Base-by-base conservation (phyloP, 495 filamentous ascomycete species). In the Aspergillus steynii region DNA sequence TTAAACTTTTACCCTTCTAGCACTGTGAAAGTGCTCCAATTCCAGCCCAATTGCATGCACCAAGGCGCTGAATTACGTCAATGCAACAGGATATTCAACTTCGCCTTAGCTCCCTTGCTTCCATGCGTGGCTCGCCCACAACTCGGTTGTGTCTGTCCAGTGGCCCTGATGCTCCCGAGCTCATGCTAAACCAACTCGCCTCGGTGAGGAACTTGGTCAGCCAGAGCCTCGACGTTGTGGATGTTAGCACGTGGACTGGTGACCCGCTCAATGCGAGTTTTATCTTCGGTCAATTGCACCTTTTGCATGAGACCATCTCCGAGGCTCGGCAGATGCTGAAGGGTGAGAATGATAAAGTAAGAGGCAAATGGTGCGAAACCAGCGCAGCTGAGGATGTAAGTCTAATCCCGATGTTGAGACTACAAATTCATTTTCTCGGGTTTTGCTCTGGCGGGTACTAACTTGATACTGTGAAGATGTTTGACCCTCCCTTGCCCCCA, bases 231-330 rank as follows among this genome's bases (percentile, higher is more conserved):
- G 91, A 93, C 69, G 82, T 94, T 59, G 83, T 96, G 25, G 86
- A 89, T 67, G 85, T 93, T 27, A 90, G 88, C 58, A 84, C 85
- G 26, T 88, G 84, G 75, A 88, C 87, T 37, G 80, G 86, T 34
- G 78, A 88, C 68, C 71, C 78, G 51, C 74, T 78, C 56, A 78
- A 85, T 70, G 79, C 82, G 4, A 68, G 82, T 48, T 94, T 94
- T 70, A 90, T 96, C 53, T 85, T 89, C 34, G 84, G 89, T 47
- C 92, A 96, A 72, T 79, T 96, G 48, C 88, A 85, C 37, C 81
- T 96, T 42, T 82, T 97, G 46, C 80, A 87, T 49, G 88, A 90
- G 55, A 87, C 90, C 47, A 85, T 96, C 65, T 68, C 83, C 51
- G 90, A 96, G 72, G 90, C 92, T 29, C 71, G 74, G 34, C 73